Base-by-base conservation (phyloP, 768 basidiomycete species). In the Termitomyces titanicus region DNA sequence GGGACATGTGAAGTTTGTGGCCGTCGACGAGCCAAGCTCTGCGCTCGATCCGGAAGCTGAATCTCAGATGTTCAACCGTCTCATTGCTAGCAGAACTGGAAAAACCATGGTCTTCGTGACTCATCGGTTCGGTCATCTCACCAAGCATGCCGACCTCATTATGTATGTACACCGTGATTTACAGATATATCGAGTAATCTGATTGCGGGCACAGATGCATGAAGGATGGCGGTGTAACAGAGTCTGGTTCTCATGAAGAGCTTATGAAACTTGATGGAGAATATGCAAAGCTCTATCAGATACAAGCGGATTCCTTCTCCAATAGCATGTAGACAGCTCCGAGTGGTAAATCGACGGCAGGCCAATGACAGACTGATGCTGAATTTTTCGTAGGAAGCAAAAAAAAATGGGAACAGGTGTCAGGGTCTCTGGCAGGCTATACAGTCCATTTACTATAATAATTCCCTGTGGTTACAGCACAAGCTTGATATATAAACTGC, bases 1-100 rank as follows among this genome's bases (percentile, higher is more conserved):
- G 2, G 60, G 60, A 0, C 45, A 65, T 3, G 66, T 72, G 24
- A 72, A 66, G 22, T 70, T 82, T 3, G 60, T 80, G 13, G 69
- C 74, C 3, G 69, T 74, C 6, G 80, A 81, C 56, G 80, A 81
- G 58, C 81, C 80, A 1, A 79, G 72, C 24, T 79, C 79, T 0
- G 69, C 72, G 3, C 61, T 81, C 5, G 80, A 82, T 49, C 73
- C 80, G 3, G 59, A 73, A 54, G 74, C 72, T 1, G 80, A 81
- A 59, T 66, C 59, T 18, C 62, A 71, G 12, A 57, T 80, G 13
- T 70, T 78, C 47, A 50, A 69, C 27, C 65, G 63, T 15, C 64
- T 79, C 27, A 62, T 63, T 34, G 43, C 61, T 2, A 55, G 50
- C 5, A 66, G 75, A 10, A 42, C 60, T 2, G 76, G 73, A 1